Percentiles rank a stretch among this genome's conserved stretches.
Conservation (phyloP, 2,329 filamentous ascomycete species). For the Cryphonectria japonica region DNA sequence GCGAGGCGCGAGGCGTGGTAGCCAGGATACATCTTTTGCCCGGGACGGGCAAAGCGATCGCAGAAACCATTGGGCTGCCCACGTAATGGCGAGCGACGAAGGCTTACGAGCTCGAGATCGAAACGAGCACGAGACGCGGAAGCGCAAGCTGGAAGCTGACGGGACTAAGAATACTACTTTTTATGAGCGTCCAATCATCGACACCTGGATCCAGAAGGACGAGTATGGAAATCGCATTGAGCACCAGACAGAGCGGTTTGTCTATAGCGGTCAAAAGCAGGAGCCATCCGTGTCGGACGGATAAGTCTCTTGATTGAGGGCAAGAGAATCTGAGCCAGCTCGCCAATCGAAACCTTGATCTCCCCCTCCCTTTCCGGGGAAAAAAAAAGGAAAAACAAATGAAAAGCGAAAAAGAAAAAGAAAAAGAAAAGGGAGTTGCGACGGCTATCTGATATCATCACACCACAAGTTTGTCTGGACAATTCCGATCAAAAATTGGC, state of each 20-base stretch:
- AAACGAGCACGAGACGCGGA: neutral
- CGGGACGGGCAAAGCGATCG: neutral
- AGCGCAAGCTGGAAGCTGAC: constrained; percentile 4
- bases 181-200: neutral
- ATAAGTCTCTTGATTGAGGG: neutral
- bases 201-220: constrained; percentile 6
- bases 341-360: neutral
- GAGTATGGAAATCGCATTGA: neutral
- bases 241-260: neutral
- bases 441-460: neutral
- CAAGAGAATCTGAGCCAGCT: neutral
- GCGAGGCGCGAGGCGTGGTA: neutral
- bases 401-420: neutral
- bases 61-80: neutral
- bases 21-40: neutral
- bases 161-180: neutral
- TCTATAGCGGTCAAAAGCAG: neutral
- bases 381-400: neutral
- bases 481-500: neutral
- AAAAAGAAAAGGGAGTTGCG: neutral
- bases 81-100: neutral
- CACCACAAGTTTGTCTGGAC: neutral
- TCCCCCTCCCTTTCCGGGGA: no score
- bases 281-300: neutral
- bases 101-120: neutral